Evolutionary conservation across 2,329 filamentous ascomycete species (phyloP).

Genomic region (Colletotrichum destructivum): DNA sequence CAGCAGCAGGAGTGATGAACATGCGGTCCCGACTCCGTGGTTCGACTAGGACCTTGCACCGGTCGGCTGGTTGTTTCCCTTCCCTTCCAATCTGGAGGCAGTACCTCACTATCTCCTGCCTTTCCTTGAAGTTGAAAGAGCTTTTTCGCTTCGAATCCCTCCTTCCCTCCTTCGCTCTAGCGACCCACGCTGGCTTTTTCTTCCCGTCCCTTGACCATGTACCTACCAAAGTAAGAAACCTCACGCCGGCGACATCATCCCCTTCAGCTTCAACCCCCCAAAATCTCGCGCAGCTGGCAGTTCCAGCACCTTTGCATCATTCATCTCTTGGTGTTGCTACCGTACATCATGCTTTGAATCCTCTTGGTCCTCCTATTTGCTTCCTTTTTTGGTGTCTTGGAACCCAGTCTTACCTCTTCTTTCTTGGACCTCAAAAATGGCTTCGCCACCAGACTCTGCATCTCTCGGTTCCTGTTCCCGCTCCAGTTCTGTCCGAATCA

Average conservation of each 20-base stretch:
- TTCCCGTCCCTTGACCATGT: constrained; percentile 29
- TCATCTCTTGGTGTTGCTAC: constrained; percentile 43
- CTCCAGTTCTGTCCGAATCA: constrained; percentile 56
- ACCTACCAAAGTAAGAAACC: constrained; percentile 17
- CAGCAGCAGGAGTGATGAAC: constrained; percentile 20
- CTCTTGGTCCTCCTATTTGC: constrained; percentile 47
- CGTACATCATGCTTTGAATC: constrained; percentile 59
- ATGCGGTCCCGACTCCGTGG: constrained; percentile 20
- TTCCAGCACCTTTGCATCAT: constrained; percentile 35
- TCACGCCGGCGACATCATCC: constrained; percentile 31
- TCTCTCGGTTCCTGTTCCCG: constrained; percentile 52
- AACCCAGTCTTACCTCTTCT: constrained; percentile 53
- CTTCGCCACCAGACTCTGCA: constrained; percentile 49
- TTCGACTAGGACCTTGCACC: constrained; percentile 30
- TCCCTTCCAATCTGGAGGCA: constrained; percentile 1
- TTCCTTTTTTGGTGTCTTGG: constrained; percentile 60
- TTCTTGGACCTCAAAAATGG: constrained; percentile 53
- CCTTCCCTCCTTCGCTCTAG: constrained; percentile 41
- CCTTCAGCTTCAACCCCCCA: constrained; percentile 32
- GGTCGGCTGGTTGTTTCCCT: constrained; percentile 14
- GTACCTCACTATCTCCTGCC: constrained; percentile 7
- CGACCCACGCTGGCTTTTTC: constrained; percentile 26
- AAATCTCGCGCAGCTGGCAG: constrained; percentile 23
- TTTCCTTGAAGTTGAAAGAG: constrained; percentile 33
- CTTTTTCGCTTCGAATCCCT: constrained; percentile 18